phyloP scores from a whole-genome alignment of 768 basidiomycete species.

The Trametes cinnabarina region DNA sequence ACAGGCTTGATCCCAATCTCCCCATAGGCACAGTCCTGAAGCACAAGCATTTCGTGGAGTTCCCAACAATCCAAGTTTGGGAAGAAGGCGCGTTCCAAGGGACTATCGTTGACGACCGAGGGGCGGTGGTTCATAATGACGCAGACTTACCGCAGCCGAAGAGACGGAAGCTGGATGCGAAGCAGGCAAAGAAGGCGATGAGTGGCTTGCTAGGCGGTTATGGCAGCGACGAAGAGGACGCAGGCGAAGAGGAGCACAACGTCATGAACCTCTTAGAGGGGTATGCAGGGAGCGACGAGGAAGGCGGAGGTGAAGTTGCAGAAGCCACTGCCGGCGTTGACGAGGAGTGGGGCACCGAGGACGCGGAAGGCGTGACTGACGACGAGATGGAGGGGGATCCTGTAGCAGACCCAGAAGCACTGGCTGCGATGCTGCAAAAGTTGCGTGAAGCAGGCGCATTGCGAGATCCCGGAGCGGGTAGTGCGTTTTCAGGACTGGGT shows the following conservation, averaged over 20 bases:
- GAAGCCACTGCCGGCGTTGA: slow-evolving; percentile 17
- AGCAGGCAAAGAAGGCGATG: slow-evolving; percentile 55
- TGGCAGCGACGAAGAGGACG: slow-evolving; percentile 48
- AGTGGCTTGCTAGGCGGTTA: slow-evolving; percentile 59
- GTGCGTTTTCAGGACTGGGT: slow-evolving; percentile 23
- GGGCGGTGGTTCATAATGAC: slow-evolving; percentile 37
- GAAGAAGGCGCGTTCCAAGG: slow-evolving; percentile 60
- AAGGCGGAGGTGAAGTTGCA: slow-evolving; percentile 4
- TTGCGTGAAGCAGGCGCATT: slow-evolving; percentile 38
- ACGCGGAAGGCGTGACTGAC: slow-evolving; percentile 29
- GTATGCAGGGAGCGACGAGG: slow-evolving; percentile 50
- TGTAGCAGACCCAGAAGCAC: slow-evolving; percentile 40
- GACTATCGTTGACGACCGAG: slow-evolving; percentile 54
- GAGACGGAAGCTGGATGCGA: slow-evolving; percentile 52
- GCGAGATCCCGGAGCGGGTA: slow-evolving; percentile 20
- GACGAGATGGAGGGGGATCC: slow-evolving; percentile 34
- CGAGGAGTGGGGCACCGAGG: slow-evolving; percentile 37
- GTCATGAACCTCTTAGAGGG: slow-evolving; percentile 42
- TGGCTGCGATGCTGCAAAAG: slow-evolving; percentile 42
- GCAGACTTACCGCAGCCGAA: slow-evolving; percentile 44
- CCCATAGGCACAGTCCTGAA: slow-evolving; percentile 49
- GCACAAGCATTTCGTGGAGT: slow-evolving; percentile 75
- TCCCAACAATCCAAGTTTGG: slow-evolving; percentile 78
- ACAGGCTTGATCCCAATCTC: slow-evolving; percentile 53
- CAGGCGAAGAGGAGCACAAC: slow-evolving; percentile 34